phyloP scores from a whole-genome alignment of 1,284 basidiomycete genomes.

The Sanguinoderma infundibulare region DNA sequence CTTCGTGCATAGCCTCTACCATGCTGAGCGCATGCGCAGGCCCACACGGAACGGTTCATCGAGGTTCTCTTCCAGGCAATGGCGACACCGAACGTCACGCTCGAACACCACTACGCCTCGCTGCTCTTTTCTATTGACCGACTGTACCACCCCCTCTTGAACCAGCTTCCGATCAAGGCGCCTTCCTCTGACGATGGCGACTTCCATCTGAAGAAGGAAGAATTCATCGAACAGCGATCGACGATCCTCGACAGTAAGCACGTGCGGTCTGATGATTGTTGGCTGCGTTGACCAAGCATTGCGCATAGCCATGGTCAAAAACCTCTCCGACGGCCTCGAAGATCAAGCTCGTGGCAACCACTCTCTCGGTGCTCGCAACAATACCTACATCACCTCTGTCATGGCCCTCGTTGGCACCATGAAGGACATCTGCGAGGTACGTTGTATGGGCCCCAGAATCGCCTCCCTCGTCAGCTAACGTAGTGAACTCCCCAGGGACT shows the following conservation, averaged over 20 bases:
- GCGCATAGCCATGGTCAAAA: slow-evolving; percentile 28
- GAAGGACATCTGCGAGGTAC: slow-evolving; percentile 30
- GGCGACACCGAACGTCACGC: slow-evolving; percentile 52
- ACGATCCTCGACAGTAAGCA: slow-evolving; percentile 32
- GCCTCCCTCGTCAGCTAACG: neutral
- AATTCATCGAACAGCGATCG: slow-evolving; percentile 30
- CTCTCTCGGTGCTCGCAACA: slow-evolving; percentile 18
- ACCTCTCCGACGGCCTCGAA: slow-evolving; percentile 24
- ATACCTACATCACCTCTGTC: slow-evolving; percentile 26
- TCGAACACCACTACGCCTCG: slow-evolving; percentile 66
- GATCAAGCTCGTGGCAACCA: slow-evolving; percentile 12
- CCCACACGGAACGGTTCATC: slow-evolving; percentile 57
- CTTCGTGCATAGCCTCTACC: neutral
- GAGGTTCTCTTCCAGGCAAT: slow-evolving; percentile 61
- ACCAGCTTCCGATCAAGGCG: slow-evolving; percentile 33
- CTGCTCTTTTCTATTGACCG: slow-evolving; percentile 57
- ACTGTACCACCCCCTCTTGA: slow-evolving; percentile 56
- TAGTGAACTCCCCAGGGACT: neutral
- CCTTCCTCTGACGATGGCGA: slow-evolving; percentile 14
- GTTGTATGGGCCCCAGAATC: neutral
- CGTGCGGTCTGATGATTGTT: neutral
- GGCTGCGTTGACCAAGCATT: neutral
- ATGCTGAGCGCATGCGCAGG: slow-evolving; percentile 38
- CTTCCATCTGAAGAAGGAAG: slow-evolving; percentile 28
- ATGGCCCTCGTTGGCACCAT: slow-evolving; percentile 30